Evolutionary conservation across 441 rosid genomes (phyloP).

Genomic region (Brassica hybrid): DNA sequence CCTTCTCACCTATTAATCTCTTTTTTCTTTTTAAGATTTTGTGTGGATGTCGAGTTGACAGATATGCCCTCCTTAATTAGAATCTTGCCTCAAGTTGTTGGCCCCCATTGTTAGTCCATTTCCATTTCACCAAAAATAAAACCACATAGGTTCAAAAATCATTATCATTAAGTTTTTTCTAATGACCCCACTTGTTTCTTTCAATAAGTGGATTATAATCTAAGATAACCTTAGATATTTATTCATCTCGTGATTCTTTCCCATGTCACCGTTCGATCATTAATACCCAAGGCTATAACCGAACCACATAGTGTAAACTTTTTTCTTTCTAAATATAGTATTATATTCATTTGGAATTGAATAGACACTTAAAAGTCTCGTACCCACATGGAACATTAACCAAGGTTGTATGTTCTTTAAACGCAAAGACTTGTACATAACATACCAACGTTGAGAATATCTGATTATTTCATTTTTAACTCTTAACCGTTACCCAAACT

Average conservation of each 20-base stretch:
- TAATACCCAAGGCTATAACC: conserved; percentile 19
- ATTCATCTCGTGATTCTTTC: conserved; percentile 13
- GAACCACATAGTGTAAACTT: conserved; percentile 26
- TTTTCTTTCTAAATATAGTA: conserved; percentile 37
- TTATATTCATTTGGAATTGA: conserved; percentile 11
- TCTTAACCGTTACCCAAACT: conserved; percentile 35
- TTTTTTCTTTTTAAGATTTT: conserved; percentile 21
- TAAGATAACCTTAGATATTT: conserved; percentile 26
- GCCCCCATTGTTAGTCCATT: conserved; percentile 30
- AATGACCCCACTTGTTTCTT: conserved; percentile 21
- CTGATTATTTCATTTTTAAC: conserved; percentile 12
- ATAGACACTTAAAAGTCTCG: no score
- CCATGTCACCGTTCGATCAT: conserved; percentile 29
- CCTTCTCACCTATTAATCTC: conserved; percentile 38
- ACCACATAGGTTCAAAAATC: conserved; percentile 21
- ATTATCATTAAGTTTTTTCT: not conserved
- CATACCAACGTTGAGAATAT: not conserved
- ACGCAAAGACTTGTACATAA: conserved; percentile 8
- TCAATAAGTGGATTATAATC: conserved; percentile 34
- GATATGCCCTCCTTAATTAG: conserved; percentile 40
- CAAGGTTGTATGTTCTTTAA: conserved; percentile 1
- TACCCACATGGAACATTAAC: no score
- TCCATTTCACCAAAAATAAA: conserved; percentile 14
- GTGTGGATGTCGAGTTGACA: conserved; percentile 29
- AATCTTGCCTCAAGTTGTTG: conserved; percentile 22